A percentile compares a stretch with the other conserved stretches of the same genome.
These are phyloP conservation scores for Echinochloa phyllopogon DNA, from an alignment of 176 grass and related monocot genomes.

Conservation along the genomic window DNA sequence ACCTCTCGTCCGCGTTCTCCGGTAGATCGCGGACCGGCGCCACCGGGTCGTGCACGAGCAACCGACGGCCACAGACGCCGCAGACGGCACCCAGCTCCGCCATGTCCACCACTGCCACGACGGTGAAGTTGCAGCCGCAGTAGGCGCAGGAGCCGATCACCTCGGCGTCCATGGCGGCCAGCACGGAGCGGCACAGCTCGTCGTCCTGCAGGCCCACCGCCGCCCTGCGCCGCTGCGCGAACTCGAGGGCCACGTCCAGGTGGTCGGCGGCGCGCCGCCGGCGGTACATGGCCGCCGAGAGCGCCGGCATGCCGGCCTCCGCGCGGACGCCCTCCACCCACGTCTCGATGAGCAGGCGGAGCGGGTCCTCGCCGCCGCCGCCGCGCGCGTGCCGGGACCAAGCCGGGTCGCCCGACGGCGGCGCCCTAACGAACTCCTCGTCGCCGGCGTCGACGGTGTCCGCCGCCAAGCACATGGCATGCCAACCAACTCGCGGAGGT, in stretches of 20 bases:
- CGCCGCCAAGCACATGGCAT: background rate
- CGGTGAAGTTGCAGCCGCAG: constrained; percentile 32
- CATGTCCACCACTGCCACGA: background rate
- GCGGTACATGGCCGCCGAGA: background rate
- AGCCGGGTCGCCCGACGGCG: background rate
- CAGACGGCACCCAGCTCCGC: background rate
- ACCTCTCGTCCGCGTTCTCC: constrained; percentile 2
- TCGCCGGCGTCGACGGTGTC: background rate
- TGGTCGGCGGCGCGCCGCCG: background rate
- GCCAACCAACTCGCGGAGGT: background rate
- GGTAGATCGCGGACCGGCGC: background rate
- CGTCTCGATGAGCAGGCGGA: background rate
- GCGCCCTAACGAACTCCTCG: background rate
- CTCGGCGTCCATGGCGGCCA: background rate
- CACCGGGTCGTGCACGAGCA: background rate
- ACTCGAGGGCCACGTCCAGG: background rate
- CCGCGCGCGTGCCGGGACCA: background rate
- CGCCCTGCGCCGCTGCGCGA: background rate
- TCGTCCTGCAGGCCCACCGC: background rate
- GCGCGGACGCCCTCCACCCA: background rate
- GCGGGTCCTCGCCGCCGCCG: background rate
- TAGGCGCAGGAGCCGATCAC: constrained; percentile 13
- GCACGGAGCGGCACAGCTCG: constrained; percentile 27
- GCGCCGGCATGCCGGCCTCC: background rate
- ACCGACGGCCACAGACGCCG: background rate